Percentiles rank a stretch among this genome's conserved stretches.
Conservation (phyloP, 805 yeast genomes). For the Candida xiaguanensis region DNA sequence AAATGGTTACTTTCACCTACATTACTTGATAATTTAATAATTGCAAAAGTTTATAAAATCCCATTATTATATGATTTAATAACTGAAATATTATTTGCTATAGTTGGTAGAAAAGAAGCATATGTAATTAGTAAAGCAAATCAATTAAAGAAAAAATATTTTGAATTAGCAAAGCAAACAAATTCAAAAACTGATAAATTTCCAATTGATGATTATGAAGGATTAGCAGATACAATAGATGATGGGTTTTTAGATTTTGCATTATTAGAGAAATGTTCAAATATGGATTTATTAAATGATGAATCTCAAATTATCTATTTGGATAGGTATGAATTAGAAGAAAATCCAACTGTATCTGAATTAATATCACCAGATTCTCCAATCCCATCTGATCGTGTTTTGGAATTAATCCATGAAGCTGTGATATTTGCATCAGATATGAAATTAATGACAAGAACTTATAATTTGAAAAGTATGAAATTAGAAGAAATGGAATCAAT, state of each 20-base stretch:
- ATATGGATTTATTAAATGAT: slow-evolving; percentile 20
- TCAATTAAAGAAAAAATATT: slow-evolving; percentile 24
- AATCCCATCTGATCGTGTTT: slow-evolving; percentile 50
- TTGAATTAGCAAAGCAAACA: slow-evolving; percentile 14
- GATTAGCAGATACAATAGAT: slow-evolving; percentile 56
- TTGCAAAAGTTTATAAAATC: slow-evolving; percentile 63
- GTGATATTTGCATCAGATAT: slow-evolving; percentile 62
- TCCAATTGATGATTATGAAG: slow-evolving; percentile 50
- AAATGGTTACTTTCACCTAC: slow-evolving; percentile 73
- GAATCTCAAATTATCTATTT: slow-evolving; percentile 29
- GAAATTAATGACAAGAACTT: slow-evolving; percentile 55
- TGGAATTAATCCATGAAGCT: slow-evolving; percentile 59
- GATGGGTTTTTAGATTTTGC: slow-evolving; percentile 61
- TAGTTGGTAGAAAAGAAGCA: slow-evolving; percentile 65
- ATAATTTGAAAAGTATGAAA: slow-evolving; percentile 52
- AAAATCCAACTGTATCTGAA: slow-evolving; percentile 46
- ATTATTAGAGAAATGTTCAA: slow-evolving; percentile 46
- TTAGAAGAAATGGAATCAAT: slow-evolving; percentile 29
- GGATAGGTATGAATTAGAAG: slow-evolving; percentile 19
- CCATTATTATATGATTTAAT: slow-evolving; percentile 70
- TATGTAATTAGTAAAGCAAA: slow-evolving; percentile 41
- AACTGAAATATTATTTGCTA: slow-evolving; percentile 64
- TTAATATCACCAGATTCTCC: slow-evolving; percentile 54
- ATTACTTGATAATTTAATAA: slow-evolving; percentile 56
- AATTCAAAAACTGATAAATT: slow-evolving; percentile 22